Evolutionary conservation across 768 basidiomycete genomes (phyloP), one percentile per base, ranked within the genome.

Genomic region (Terana coerulea): DNA sequence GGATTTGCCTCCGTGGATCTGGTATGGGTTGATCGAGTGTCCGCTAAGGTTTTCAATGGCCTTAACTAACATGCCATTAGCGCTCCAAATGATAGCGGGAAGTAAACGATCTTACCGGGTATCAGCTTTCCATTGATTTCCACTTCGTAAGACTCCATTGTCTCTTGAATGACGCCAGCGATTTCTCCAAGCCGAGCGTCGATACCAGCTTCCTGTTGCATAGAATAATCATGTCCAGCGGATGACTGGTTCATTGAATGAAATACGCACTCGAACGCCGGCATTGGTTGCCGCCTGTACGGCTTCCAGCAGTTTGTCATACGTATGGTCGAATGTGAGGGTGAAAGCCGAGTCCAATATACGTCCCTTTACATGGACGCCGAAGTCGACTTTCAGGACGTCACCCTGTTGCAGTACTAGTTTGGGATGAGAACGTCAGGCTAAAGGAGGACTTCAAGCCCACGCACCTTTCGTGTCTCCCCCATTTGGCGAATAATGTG

Each of bases 91-190:
- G 17, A 47, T 48, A 39, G 41, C 11, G 37, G 49, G 41, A 36
- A 39, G 24, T 24, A 14, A 22, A 15, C 3, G 6, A 10, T 58
- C 67, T 31, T 22, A 93, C 93, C 91, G 44, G 87, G 92, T 58
- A 84, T 75, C 7, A 85, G 76, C 61, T 92, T 91, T 21, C 91
- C 86, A 12, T 80, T 79, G n/a, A 95, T 81, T 61, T 93, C 91
- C 10, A 99, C 95, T 65, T 98, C 97, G 62, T 98, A 98, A 0
- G 90, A 92, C 64, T 98, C 94, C 97, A 99, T 99, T 2, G 93
- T 95, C 66, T 99, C 97, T 68, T 99, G 95, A 49, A 98, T 95
- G 45, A 80, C 79, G 0, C 83, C 93, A 2, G 85, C 97, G 28
- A 99, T 77, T 65, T 98, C 95, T 48, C 93, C 94, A 46, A 98